phyloP scores from a whole-genome alignment of 139 green algal genomes.

The Pleodorina starrii region DNA sequence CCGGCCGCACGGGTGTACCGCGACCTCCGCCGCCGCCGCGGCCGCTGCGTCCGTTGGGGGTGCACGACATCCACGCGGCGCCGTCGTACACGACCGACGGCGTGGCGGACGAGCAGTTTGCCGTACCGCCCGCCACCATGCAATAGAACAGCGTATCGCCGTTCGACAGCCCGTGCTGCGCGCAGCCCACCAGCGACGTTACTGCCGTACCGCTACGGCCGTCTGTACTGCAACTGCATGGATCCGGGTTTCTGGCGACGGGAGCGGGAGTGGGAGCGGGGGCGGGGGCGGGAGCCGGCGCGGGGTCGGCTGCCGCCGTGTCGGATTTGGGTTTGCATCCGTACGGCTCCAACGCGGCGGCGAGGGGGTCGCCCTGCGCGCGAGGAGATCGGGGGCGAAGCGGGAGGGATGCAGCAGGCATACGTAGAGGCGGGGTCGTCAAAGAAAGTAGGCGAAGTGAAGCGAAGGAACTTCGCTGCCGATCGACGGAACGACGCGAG shows the following conservation, averaged over 20 bases:
- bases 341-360: background rate
- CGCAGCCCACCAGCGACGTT: slow-evolving; percentile 24
- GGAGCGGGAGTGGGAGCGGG: background rate
- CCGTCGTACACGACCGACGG: slow-evolving; percentile 10
- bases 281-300: background rate
- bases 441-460: no score
- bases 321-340: slow-evolving; percentile 2
- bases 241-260: background rate
- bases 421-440: no score
- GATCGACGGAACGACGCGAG: no score
- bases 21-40: no score
- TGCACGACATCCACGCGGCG: background rate
- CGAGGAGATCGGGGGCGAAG: background rate
- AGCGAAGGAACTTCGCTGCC: no score
- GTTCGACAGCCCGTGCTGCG: background rate
- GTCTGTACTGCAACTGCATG: slow-evolving; percentile 2
- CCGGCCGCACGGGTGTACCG: no score
- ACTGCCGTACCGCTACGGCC: slow-evolving; percentile 3
- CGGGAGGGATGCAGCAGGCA: background rate
- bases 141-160: slow-evolving; percentile 14
- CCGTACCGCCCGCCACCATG: slow-evolving; percentile 4
- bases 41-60: no score
- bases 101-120: background rate
- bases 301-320: background rate
- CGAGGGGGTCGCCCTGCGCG: slow-evolving; percentile 11